Evolutionary conservation across 352 stramenopile genomes (phyloP).

Genomic region (Phytophthora boehmeriae): DNA sequence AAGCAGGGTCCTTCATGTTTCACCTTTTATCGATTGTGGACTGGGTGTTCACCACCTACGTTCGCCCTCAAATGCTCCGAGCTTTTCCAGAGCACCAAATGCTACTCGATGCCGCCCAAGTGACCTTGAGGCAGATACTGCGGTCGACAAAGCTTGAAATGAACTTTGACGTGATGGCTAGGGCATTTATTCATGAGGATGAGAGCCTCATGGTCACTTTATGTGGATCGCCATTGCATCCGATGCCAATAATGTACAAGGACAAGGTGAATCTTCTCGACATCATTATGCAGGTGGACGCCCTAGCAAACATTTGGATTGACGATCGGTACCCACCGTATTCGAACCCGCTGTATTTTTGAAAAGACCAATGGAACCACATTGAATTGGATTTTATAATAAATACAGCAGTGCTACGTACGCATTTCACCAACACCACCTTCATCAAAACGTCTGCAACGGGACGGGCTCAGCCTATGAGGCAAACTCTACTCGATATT

Average conservation of each 20-base stretch:
- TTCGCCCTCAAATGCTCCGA: slow-evolving; percentile 45
- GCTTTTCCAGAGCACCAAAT: slow-evolving; percentile 62
- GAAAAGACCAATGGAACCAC: slow-evolving; percentile 1
- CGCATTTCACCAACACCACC: neutral
- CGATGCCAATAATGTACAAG: slow-evolving; percentile 57
- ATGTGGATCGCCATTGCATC: slow-evolving; percentile 54
- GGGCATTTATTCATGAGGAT: slow-evolving; percentile 61
- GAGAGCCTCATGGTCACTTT: slow-evolving; percentile 63
- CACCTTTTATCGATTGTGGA: slow-evolving; percentile 52
- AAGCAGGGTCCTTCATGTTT: slow-evolving; percentile 54
- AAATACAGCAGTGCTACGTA: neutral
- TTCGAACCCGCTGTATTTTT: slow-evolving; percentile 74
- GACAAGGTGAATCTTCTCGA: slow-evolving; percentile 65
- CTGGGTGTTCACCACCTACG: slow-evolving; percentile 39
- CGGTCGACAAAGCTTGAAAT: slow-evolving; percentile 51
- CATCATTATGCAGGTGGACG: slow-evolving; percentile 69
- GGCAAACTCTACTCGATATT: slow-evolving; percentile 23
- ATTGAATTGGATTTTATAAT: slow-evolving; percentile 1
- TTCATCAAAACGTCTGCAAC: slow-evolving; percentile 4
- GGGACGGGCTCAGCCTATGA: slow-evolving; percentile 19
- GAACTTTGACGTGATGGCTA: slow-evolving; percentile 67
- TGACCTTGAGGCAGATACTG: slow-evolving; percentile 45
- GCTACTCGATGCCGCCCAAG: slow-evolving; percentile 60
- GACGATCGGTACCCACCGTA: slow-evolving; percentile 74
- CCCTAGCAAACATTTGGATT: slow-evolving; percentile 78